A percentile compares a stretch with the other conserved stretches of the same genome.
Evolutionary conservation across 2,329 filamentous ascomycete species (phyloP).

Genomic region (Hypoxylon sp.): DNA sequence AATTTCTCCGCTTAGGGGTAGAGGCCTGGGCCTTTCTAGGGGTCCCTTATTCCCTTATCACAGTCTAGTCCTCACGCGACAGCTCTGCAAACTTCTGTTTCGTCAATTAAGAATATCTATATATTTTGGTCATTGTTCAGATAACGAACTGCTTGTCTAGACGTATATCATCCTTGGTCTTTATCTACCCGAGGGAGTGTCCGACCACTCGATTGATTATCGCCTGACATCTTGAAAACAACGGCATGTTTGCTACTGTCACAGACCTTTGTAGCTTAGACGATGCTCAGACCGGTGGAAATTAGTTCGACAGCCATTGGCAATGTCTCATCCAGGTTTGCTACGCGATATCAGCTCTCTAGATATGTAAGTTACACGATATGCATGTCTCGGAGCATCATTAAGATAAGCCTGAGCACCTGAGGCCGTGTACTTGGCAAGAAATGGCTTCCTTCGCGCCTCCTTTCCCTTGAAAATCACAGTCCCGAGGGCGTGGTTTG

Average conservation of each 20-base stretch:
- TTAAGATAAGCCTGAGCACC: not conserved
- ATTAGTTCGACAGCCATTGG: constrained; percentile 4
- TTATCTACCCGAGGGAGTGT: not conserved
- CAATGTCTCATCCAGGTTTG: not conserved
- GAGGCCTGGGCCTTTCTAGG: not conserved
- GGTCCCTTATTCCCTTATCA: constrained; percentile 1
- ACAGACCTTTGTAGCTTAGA: not conserved
- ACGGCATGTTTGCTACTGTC: not conserved
- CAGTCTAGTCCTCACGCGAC: constrained; percentile 3
- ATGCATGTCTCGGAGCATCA: not conserved
- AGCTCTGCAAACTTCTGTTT: constrained; percentile 6
- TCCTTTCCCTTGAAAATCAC: too few relatives aligned
- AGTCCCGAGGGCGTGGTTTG: too few relatives aligned
- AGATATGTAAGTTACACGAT: not conserved
- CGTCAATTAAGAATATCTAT: constrained; percentile 1
- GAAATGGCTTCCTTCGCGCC: not conserved
- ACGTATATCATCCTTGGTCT: not conserved
- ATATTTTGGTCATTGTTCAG: not conserved
- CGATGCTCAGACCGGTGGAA: not conserved
- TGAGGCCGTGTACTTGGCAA: not conserved
- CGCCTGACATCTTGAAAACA: not conserved
- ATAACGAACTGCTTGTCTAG: not conserved
- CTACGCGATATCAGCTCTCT: not conserved
- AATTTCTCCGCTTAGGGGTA: constrained; percentile 13
- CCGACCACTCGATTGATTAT: constrained; percentile 3